These are phyloP conservation scores for Corrigiola litoralis DNA, from an alignment of 179 eudicot species.

Conservation along the genomic window DNA sequence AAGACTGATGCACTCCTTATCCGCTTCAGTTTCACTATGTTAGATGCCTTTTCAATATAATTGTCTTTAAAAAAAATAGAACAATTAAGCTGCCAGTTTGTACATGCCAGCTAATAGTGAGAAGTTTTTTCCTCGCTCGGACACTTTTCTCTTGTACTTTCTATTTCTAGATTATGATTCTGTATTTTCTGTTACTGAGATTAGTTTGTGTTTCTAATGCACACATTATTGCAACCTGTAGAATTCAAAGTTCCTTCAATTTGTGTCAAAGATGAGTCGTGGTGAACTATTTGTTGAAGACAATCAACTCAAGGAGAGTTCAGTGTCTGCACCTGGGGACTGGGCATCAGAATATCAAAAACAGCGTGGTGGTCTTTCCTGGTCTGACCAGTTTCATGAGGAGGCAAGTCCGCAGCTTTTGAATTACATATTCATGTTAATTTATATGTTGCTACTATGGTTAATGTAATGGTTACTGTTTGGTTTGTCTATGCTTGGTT, in stretches of 20 bases:
- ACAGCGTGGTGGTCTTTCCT: constrained; percentile 50
- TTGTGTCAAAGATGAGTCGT: constrained; percentile 99
- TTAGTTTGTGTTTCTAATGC: neutral
- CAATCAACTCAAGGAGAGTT: constrained; percentile 71
- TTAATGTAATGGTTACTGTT: neutral
- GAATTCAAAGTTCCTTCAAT: constrained; percentile 95
- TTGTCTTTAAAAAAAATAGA: too few species aligned
- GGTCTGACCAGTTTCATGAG: constrained; percentile 75
- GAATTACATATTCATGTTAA: neutral
- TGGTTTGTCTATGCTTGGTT: neutral
- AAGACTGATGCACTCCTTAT: neutral
- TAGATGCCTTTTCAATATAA: neutral
- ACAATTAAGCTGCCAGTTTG: too few species aligned
- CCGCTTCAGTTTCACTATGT: neutral
- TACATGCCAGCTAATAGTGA: neutral
- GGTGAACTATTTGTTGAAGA: constrained; percentile 85
- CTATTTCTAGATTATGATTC: neutral
- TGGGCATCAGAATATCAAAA: constrained; percentile 87
- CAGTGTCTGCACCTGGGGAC: constrained; percentile 56
- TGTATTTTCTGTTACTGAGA: neutral
- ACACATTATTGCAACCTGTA: constrained; percentile 24
- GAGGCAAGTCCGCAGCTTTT: constrained; percentile 48
- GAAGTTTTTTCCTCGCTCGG: neutral
- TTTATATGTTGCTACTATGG: neutral
- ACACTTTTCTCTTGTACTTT: neutral